These are phyloP conservation scores for Naganishia liquefaciens DNA, from an alignment of 1,284 basidiomycete species.

Conservation along the genomic window DNA sequence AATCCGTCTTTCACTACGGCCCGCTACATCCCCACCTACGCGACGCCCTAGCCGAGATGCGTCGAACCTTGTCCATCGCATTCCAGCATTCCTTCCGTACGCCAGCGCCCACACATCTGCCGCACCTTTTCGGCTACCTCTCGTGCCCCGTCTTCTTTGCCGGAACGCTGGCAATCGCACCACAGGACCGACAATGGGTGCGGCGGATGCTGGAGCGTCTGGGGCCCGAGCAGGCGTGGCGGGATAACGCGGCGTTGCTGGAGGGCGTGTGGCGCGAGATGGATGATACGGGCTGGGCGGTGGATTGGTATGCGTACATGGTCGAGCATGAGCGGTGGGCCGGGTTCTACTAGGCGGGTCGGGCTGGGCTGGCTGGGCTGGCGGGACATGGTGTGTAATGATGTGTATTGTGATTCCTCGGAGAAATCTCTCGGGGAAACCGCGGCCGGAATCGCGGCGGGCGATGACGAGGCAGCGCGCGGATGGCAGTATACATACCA, in stretches of 20 bases:
- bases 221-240: conserved; percentile 24
- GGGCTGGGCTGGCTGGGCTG: not conserved
- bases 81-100: conserved; percentile 13
- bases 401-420: not conserved
- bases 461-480: not conserved
- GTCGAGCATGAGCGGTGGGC: conserved; percentile 13
- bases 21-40: conserved; percentile 21
- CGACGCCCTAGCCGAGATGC: conserved; percentile 11
- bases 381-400: not conserved
- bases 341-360: conserved; percentile 12
- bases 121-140: conserved; percentile 21
- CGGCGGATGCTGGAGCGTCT: conserved; percentile 21
- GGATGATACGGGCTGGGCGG: conserved; percentile 24
- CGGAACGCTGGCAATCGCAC: conserved; percentile 10
- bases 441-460: conserved; percentile 2
- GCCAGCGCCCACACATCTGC: conserved; percentile 4
- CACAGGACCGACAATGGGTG: conserved; percentile 17
- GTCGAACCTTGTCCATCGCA: conserved; percentile 7
- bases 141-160: conserved; percentile 28
- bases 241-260: conserved; percentile 17
- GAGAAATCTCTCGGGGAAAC: conserved; percentile 1
- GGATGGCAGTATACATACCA: too few relatives aligned
- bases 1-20: conserved; percentile 20
- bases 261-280: conserved; percentile 23
- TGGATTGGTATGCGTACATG: conserved; percentile 30